Evolutionary conservation across 2,329 filamentous ascomycete genomes (phyloP), one percentile per base, ranked within the genome.

Genomic region (Exophiala bonariae): DNA sequence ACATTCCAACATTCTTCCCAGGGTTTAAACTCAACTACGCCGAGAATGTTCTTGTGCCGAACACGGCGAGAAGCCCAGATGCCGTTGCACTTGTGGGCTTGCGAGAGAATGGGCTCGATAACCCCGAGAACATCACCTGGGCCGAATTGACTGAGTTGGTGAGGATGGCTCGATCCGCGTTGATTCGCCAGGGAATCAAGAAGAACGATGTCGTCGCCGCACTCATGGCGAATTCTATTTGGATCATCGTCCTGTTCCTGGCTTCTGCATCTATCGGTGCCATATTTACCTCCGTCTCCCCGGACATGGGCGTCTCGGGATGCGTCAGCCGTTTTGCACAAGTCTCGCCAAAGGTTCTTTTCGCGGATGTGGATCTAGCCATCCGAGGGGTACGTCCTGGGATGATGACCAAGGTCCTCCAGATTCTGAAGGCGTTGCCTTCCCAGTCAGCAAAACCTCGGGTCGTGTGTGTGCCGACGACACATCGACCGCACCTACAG

Each of bases 321-420:
- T 64, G 62, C 49, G 41, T 71, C 4, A 63, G 64, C 6, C 59
- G 70, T 18, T 52, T 73, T 23, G 59, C 64, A 42, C 70, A 73
- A 53, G 67, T 73, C 19, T 61, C 62, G 5, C 69, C 70, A 1
- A 61, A 56, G 2, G 60, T 73, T 3, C 54, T 73, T 6, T 71
- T 73, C 50, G 66, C 64, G 2, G 70, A 73, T 49, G 63, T 62
- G 57, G 89, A 93, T 58, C 82, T 78, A 20, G 79, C 87, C 0
- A 69, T 91, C 2, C 93, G 93, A 57, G 92, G 91, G 55, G 86
- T 86, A 38, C 87, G 87, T 64, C 79, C 73, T 0, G 86, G 91
- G 58, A 71, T 95, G 31, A 73, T 85, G 3, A 66, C 72, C 1
- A 93, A 93, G 69, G 90, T 95, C 68, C 63, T 66, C n/a, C 79